A percentile compares a stretch with the other conserved stretches of the same genome.
These are phyloP conservation scores for Crucibulum laeve DNA, from an alignment of 768 basidiomycete species.

Conservation along the genomic window DNA sequence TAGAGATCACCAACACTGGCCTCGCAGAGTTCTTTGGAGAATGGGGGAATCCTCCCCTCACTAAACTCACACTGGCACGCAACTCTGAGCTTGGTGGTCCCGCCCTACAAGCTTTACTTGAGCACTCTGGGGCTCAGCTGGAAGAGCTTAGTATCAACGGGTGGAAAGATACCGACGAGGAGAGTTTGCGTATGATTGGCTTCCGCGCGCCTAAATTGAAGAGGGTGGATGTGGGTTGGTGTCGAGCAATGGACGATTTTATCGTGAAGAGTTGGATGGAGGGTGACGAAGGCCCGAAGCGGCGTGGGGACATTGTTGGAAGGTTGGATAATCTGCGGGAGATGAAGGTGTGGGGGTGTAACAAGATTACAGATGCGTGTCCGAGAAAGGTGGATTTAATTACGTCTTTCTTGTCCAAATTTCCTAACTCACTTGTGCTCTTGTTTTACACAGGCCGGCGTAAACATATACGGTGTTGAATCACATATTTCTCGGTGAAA, in stretches of 20 bases:
- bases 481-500: slow-evolving; percentile 14
- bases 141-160: slow-evolving; percentile 70
- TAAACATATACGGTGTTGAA: slow-evolving; percentile 27
- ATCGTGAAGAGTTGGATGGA: slow-evolving; percentile 66
- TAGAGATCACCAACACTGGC: slow-evolving; percentile 66
- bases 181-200: slow-evolving; percentile 30
- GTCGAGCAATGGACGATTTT: slow-evolving; percentile 79
- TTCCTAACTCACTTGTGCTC: background rate
- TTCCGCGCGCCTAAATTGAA: slow-evolving; percentile 35
- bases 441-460: slow-evolving; percentile 17
- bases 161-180: slow-evolving; percentile 58
- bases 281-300: slow-evolving; percentile 16
- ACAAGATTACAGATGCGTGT: slow-evolving; percentile 36
- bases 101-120: slow-evolving; percentile 60
- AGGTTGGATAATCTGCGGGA: slow-evolving; percentile 37
- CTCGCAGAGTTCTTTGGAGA: slow-evolving; percentile 63
- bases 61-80: slow-evolving; percentile 55
- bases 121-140: slow-evolving; percentile 60
- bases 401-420: background rate
- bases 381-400: slow-evolving; percentile 30
- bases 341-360: slow-evolving; percentile 54
- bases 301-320: slow-evolving; percentile 12
- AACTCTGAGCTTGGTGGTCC: slow-evolving; percentile 47
- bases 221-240: slow-evolving; percentile 81
- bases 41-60: slow-evolving; percentile 54